Evolutionary conservation across 192 early-diverging fungal genomes (phyloP).

Genomic region (Funneliformis geosporum): DNA sequence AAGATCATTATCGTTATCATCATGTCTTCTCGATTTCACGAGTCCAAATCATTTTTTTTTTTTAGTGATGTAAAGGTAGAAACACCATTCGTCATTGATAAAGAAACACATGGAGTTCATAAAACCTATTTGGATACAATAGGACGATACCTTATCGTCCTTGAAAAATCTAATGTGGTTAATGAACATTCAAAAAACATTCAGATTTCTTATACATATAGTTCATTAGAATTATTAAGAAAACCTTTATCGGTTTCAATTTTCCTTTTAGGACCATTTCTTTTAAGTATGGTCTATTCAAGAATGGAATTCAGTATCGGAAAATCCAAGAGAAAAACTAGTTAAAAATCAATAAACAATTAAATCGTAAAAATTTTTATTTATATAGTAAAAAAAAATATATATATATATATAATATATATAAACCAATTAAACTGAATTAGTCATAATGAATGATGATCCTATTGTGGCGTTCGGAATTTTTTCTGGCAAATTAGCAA

Average conservation of each 20-base stretch:
- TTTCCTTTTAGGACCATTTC: slow-evolving; percentile 58
- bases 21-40: background rate
- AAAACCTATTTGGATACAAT: slow-evolving; percentile 90
- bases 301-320: slow-evolving; percentile 60
- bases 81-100: slow-evolving; percentile 64
- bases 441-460: no score
- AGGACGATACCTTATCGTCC: slow-evolving; percentile 79
- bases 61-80: slow-evolving; percentile 67
- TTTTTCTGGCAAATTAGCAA: no score
- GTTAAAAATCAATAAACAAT: no score
- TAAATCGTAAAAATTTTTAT: no score
- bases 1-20: no score
- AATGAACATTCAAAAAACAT: slow-evolving; percentile 60
- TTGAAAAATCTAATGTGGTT: slow-evolving; percentile 73
- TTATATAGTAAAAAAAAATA: no score
- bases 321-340: slow-evolving; percentile 3
- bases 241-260: slow-evolving; percentile 64
- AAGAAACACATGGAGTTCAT: slow-evolving; percentile 47
- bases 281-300: slow-evolving; percentile 52
- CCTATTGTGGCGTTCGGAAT: no score
- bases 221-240: slow-evolving; percentile 46
- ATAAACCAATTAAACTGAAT: no score
- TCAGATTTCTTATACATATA: slow-evolving; percentile 60
- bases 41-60: background rate
- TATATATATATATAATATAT: no score